Evolutionary conservation across 1,139 yeast genomes (phyloP), one percentile per base, ranked within the genome.

Genomic region (Pichia sp.): DNA sequence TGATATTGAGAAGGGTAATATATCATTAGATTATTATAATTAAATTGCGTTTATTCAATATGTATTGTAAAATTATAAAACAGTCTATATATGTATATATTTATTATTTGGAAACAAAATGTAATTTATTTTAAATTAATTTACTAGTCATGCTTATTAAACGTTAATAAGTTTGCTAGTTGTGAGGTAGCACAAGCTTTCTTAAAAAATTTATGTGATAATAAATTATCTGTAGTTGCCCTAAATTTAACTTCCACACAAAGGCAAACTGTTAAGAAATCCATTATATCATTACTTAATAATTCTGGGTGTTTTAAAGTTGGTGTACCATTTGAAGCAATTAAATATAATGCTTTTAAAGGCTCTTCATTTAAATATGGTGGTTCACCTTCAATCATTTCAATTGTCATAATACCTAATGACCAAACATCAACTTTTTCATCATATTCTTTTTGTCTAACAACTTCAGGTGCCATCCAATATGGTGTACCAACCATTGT

Each of bases 381-480:
- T 9, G 98, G 98, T 62, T 92, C 98, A 25, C 96, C 94, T 67
- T 92, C 98, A 53, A 92, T 84, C 97, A 92, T 90, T 67, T 92
- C 98, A 57, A 92, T 92, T 2, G 96, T 86, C 97, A 92, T 94
- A 55, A 92, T 92, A 53, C 98, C 98, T 51, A 92, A 70, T 3
- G 96, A 87, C 98, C 98, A 92, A 34, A 94, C 94, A 65, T 92
- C 98, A 24, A 92, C 97, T 64, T 92, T 92, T 55, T 87, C 96
- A 57, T 90, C 98, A 59, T 92, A 92, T 59, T 89, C 96, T 65
- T 89, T 87, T 59, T 90, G 97, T 65, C 89, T 87, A 43, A 92
- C 97, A 41, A 92, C 97, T 67, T 92, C 98, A 4, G 98, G 98
- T 0, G 98, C 98, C 98, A 92, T 92, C 98, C 98, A 92, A 64